Conservation (phyloP, 2,329 filamentous ascomycete genomes). For the Pseudogymnoascus pannorum region DNA sequence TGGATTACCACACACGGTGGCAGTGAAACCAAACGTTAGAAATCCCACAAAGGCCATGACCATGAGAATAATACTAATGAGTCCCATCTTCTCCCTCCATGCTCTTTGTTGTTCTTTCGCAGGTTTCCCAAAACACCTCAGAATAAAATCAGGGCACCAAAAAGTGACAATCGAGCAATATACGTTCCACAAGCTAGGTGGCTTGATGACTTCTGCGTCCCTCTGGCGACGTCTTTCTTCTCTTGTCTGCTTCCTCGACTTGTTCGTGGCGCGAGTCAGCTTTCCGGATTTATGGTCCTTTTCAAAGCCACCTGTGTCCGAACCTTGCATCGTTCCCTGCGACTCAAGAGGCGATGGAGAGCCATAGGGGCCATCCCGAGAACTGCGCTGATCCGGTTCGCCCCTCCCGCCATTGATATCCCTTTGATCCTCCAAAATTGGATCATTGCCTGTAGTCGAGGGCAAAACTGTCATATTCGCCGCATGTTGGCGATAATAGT, state of each 20-base stretch:
- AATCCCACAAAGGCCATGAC: conserved; percentile 90
- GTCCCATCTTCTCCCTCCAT: conserved; percentile 96
- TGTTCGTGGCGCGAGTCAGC: conserved; percentile 35
- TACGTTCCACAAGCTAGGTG: conserved; percentile 87
- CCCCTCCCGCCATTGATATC: conserved; percentile 32
- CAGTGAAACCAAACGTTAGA: conserved; percentile 92
- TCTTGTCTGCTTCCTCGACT: conserved; percentile 59
- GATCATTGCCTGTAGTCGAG: conserved; percentile 87
- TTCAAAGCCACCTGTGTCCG: background rate
- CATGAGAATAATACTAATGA: conserved; percentile 85
- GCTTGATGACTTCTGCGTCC: conserved; percentile 53
- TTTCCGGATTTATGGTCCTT: background rate
- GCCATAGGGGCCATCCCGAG: conserved; percentile 26
- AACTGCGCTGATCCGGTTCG: conserved; percentile 25
- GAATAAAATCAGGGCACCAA: conserved; percentile 80
- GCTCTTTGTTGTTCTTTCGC: conserved; percentile 82
- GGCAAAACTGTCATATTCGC: conserved; percentile 86
- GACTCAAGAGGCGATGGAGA: conserved; percentile 17
- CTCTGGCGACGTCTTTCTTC: conserved; percentile 49
- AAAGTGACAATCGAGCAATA: conserved; percentile 94
- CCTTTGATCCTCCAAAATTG: conserved; percentile 71
- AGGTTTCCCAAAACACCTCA: conserved; percentile 79
- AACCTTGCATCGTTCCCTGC: background rate
- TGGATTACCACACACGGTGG: conserved; percentile 71
- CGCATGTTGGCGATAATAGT: conserved; percentile 91